These are phyloP conservation scores for Citrus cavaleriei DNA, from an alignment of 345 rosid species.

Conservation along the genomic window DNA sequence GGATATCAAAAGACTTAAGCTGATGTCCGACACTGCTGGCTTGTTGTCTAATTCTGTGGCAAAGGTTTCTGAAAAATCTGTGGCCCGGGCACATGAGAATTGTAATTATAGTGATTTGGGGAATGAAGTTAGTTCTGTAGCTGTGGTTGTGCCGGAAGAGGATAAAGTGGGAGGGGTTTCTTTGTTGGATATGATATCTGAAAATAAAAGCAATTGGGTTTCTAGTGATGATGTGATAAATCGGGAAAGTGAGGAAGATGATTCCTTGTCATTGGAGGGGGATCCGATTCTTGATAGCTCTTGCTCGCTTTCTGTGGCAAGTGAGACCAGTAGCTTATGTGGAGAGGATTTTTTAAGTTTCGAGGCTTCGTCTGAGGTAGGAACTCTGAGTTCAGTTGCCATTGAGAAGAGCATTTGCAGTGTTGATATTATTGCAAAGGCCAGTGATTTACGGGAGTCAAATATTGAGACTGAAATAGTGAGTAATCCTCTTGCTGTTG, in stretches of 20 bases:
- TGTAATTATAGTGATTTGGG: constrained; percentile 33
- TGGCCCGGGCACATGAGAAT: constrained; percentile 26
- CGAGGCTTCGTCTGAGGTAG: constrained; percentile 44
- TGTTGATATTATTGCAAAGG: constrained; percentile 40
- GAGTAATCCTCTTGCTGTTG: constrained; percentile 34
- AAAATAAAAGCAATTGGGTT: constrained; percentile 33
- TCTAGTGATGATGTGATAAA: constrained; percentile 29
- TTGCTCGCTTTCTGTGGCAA: constrained; percentile 60
- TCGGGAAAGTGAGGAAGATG: constrained; percentile 55
- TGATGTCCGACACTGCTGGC: constrained; percentile 34
- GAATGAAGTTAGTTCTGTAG: constrained; percentile 31
- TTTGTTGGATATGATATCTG: constrained; percentile 40
- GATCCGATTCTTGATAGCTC: constrained; percentile 49
- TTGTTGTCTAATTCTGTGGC: constrained; percentile 42
- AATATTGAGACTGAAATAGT: constrained; percentile 26
- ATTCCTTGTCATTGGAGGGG: constrained; percentile 54
- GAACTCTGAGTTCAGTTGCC: constrained; percentile 31
- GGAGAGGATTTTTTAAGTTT: constrained; percentile 56
- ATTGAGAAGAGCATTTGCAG: constrained; percentile 33
- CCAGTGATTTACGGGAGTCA: constrained; percentile 28
- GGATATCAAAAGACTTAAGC: constrained; percentile 35
- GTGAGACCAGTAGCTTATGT: constrained; percentile 73
- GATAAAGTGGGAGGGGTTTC: constrained; percentile 20
- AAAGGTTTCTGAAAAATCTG: constrained; percentile 25
- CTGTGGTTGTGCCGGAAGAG: constrained; percentile 19